These are phyloP conservation scores for Cerrena zonata DNA, from an alignment of 1,284 basidiomycete genomes.

Conservation along the genomic window DNA sequence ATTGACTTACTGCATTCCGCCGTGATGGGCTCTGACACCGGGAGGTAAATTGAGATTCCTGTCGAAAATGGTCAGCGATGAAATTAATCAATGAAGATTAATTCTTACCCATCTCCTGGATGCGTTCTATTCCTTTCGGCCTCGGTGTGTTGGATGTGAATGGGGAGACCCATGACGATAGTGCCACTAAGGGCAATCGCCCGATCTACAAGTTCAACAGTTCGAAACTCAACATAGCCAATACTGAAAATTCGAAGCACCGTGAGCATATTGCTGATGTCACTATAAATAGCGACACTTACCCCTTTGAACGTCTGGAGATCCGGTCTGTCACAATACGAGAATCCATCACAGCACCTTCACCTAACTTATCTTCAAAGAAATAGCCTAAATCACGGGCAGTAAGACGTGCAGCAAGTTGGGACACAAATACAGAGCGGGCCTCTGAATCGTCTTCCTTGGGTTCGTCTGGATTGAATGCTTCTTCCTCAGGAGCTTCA, in stretches of 20 bases:
- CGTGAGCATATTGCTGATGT: neutral
- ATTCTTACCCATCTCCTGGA: constrained; percentile 75
- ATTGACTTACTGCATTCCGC: constrained; percentile 67
- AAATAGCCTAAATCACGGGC: constrained; percentile 96
- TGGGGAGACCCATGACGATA: constrained; percentile 94
- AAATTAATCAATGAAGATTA: neutral
- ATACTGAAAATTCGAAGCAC: constrained; percentile 45
- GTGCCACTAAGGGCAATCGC: constrained; percentile 87
- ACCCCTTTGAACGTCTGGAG: constrained; percentile 94
- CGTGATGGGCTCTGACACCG: constrained; percentile 67
- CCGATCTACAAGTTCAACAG: constrained; percentile 85
- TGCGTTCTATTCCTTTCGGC: constrained; percentile 89
- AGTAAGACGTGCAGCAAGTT: constrained; percentile 91
- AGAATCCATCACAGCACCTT: constrained; percentile 88
- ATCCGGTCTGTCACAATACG: constrained; percentile 91
- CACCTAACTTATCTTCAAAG: constrained; percentile 94
- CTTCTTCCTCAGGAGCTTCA: constrained; percentile 55
- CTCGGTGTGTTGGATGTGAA: constrained; percentile 93
- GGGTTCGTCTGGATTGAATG: constrained; percentile 67
- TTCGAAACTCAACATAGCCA: constrained; percentile 93
- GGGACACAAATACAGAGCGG: constrained; percentile 96
- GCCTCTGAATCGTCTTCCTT: constrained; percentile 89
- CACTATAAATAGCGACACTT: constrained; percentile 20
- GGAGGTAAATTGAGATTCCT: constrained; percentile 75
- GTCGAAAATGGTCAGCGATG: constrained; percentile 8